Conservation (phyloP, 768 basidiomycete species). For the Pleurotus citrinopileatus region DNA sequence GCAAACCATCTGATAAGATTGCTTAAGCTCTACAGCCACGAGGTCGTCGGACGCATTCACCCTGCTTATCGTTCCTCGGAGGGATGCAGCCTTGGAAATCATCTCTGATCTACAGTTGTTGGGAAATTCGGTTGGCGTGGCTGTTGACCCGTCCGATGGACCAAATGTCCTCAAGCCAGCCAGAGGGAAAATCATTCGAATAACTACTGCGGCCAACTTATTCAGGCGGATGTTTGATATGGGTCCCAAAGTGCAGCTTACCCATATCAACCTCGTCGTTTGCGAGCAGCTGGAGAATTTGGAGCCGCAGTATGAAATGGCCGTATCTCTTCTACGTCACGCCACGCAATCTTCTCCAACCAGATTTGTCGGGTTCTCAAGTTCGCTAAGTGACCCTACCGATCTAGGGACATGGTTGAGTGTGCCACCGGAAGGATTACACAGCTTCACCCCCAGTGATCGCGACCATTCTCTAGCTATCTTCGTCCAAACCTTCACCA, state of each 20-base stretch:
- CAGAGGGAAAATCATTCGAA: constrained; percentile 44
- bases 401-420: constrained; percentile 85
- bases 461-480: constrained; percentile 77
- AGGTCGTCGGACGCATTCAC: constrained; percentile 48
- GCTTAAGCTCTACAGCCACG: constrained; percentile 52
- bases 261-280: constrained; percentile 61
- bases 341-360: constrained; percentile 58
- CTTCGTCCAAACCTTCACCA: constrained; percentile 74
- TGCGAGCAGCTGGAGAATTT: constrained; percentile 87
- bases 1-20: constrained; percentile 12
- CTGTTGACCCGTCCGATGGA: constrained; percentile 34
- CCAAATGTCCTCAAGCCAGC: constrained; percentile 32
- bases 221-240: constrained; percentile 38
- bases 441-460: constrained; percentile 79
- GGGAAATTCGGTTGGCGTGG: constrained; percentile 36
- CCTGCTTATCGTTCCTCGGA: constrained; percentile 61
- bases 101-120: constrained; percentile 48
- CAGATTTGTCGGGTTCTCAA: constrained; percentile 75
- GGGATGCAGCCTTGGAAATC: constrained; percentile 53
- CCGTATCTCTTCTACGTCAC: constrained; percentile 67
- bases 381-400: constrained; percentile 75
- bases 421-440: constrained; percentile 58
- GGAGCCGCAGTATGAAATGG: constrained; percentile 78
- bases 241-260: constrained; percentile 24
- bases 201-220: constrained; percentile 54